These are phyloP conservation scores for Cryptococcus sp. DNA, from an alignment of 1,284 basidiomycete genomes.

Conservation along the genomic window DNA sequence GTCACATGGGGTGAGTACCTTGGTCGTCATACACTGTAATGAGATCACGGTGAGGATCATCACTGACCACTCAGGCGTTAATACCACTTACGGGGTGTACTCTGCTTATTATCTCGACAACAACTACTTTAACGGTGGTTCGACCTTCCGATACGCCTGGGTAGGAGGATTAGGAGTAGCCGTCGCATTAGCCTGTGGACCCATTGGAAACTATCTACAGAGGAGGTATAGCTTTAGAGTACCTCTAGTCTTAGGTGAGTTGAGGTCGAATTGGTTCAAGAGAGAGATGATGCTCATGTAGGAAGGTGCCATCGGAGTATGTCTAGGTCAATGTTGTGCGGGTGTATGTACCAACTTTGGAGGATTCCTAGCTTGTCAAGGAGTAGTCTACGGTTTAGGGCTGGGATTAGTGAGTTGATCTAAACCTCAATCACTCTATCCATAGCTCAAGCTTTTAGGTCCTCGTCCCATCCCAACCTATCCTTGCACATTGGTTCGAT, in stretches of 20 bases:
- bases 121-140: constrained; percentile 45
- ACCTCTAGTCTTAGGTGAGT: constrained; percentile 39
- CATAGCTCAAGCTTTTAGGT: too few relatives aligned
- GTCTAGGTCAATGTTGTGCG: constrained; percentile 32
- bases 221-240: constrained; percentile 36
- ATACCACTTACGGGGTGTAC: constrained; percentile 50
- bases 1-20: constrained; percentile 38
- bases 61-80: constrained; percentile 35
- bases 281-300: background rate
- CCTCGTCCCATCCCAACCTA: background rate
- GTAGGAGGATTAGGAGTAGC: constrained; percentile 47
- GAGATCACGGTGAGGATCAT: background rate
- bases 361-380: constrained; percentile 34
- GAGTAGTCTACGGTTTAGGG: constrained; percentile 36
- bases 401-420: constrained; percentile 19
- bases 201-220: constrained; percentile 43
- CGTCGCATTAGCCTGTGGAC: constrained; percentile 40
- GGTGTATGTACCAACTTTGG: constrained; percentile 27
- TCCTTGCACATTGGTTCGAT: constrained; percentile 24
- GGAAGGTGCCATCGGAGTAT: constrained; percentile 20
- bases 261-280: background rate
- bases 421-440: background rate
- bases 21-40: too few relatives aligned
- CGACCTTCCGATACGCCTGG: constrained; percentile 48
- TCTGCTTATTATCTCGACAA: constrained; percentile 46